A percentile compares a stretch with the other conserved stretches of the same genome.
These are phyloP conservation scores for Tolypocladium paradoxum DNA, from an alignment of 2,329 filamentous ascomycete species.

Conservation along the genomic window DNA sequence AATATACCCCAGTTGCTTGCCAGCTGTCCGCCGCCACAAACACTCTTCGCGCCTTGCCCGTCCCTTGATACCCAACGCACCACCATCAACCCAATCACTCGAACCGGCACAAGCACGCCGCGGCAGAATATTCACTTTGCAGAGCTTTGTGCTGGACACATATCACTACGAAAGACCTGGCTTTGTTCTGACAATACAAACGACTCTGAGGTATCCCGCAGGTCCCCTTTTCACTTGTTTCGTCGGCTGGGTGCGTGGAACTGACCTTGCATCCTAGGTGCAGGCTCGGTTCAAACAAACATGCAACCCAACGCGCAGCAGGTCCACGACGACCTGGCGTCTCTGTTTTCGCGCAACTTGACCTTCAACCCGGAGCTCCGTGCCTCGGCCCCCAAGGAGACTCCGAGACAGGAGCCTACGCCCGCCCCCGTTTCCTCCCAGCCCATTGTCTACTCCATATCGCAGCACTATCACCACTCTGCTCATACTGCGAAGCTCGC, in stretches of 20 bases:
- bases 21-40: constrained; percentile 2
- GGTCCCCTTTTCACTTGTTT: not conserved
- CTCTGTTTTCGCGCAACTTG: constrained; percentile 68
- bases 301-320: constrained; percentile 31
- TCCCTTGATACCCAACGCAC: constrained; percentile 10
- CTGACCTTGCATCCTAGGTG: not conserved
- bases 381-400: constrained; percentile 10
- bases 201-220: not conserved
- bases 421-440: constrained; percentile 14
- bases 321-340: constrained; percentile 71
- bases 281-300: not conserved
- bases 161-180: not conserved
- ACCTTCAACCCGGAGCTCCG: constrained; percentile 42
- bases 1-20: constrained; percentile 1
- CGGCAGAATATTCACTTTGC: not conserved
- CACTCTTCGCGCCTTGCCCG: not conserved
- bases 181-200: not conserved
- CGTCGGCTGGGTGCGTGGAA: not conserved
- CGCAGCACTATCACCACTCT: constrained; percentile 78
- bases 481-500: constrained; percentile 42
- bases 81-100: constrained; percentile 3
- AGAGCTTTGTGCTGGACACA: not conserved
- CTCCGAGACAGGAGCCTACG: constrained; percentile 19
- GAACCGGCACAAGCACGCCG: not conserved
- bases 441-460: constrained; percentile 59